phyloP scores from a whole-genome alignment of 805 yeast species.

The Kuraishia capsulata region DNA sequence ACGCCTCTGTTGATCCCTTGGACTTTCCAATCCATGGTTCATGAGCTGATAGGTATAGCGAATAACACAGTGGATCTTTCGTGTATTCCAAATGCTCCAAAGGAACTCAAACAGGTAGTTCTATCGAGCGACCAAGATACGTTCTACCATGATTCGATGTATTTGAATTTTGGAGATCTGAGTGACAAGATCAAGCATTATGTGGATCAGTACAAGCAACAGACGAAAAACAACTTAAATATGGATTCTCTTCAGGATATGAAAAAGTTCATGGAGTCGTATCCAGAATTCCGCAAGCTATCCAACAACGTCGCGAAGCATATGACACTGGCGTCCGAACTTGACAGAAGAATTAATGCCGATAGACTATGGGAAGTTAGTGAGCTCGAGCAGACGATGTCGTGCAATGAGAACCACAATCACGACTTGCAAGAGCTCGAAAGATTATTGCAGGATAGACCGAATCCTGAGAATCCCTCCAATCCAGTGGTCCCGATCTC shows the following conservation, averaged over 20 bases:
- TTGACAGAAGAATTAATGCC: conserved; percentile 62
- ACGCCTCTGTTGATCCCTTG: conserved; percentile 92
- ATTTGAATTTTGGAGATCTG: conserved; percentile 86
- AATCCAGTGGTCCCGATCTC: conserved; percentile 26
- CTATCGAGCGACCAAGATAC: conserved; percentile 62
- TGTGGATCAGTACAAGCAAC: conserved; percentile 72
- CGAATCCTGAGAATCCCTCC: conserved; percentile 1
- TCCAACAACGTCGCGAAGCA: conserved; percentile 88
- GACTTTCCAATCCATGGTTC: conserved; percentile 98
- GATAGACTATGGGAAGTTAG: conserved; percentile 74
- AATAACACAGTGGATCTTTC: conserved; percentile 73
- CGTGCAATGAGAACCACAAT: conserved; percentile 50
- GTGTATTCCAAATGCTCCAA: conserved; percentile 40
- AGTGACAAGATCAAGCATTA: conserved; percentile 81
- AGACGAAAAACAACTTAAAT: conserved; percentile 59
- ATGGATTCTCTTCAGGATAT: conserved; percentile 79
- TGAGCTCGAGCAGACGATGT: conserved; percentile 81
- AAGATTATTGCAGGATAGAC: conserved; percentile 34
- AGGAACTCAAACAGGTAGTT: conserved; percentile 57
- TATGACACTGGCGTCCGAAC: conserved; percentile 80
- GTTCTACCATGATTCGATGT: conserved; percentile 76
- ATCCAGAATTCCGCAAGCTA: conserved; percentile 86
- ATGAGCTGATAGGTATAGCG: conserved; percentile 76
- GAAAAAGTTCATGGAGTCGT: conserved; percentile 83
- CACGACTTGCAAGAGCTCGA: conserved; percentile 49